phyloP scores from a whole-genome alignment of 208 protist species.

The Leishmania gerbilli region DNA sequence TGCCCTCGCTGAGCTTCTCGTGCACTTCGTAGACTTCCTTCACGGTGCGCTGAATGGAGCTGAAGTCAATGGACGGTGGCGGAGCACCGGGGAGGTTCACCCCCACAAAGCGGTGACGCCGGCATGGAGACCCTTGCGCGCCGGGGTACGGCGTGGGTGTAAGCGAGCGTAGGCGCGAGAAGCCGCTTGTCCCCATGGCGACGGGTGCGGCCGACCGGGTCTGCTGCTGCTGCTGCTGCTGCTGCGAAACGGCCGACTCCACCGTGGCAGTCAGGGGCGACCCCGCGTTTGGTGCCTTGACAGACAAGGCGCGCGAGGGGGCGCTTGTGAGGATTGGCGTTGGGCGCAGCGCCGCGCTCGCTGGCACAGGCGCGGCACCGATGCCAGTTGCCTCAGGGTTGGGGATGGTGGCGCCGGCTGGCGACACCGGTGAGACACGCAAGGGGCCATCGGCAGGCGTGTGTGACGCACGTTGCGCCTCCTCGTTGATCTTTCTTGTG shows the following conservation, averaged over 20 bases:
- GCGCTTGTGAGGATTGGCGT: constrained; percentile 1
- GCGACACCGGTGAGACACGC: not conserved
- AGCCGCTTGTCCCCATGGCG: not conserved
- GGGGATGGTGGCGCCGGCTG: not conserved
- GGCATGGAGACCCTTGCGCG: constrained; percentile 29
- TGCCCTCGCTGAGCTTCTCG: constrained; percentile 95
- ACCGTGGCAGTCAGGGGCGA: not conserved
- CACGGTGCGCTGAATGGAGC: constrained; percentile 52
- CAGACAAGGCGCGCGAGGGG: not conserved
- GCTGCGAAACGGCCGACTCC: not conserved
- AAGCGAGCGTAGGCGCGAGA: constrained; percentile 30
- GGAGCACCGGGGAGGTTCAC: constrained; percentile 67
- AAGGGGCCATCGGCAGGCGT: not conserved
- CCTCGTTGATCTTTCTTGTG: not conserved
- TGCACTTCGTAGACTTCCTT: constrained; percentile 68
- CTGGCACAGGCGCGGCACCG: not conserved
- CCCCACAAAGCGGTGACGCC: constrained; percentile 48
- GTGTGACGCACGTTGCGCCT: not conserved
- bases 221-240: constrained; percentile 1
- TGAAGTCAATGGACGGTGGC: constrained; percentile 44
- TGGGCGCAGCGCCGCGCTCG: not conserved
- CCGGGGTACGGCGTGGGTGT: constrained; percentile 44
- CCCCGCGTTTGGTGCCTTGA: not conserved
- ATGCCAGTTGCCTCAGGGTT: not conserved
- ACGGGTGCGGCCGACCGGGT: not conserved